Evolutionary conservation across 1,284 basidiomycete genomes (phyloP).

Genomic region (Dichomitus squalens): DNA sequence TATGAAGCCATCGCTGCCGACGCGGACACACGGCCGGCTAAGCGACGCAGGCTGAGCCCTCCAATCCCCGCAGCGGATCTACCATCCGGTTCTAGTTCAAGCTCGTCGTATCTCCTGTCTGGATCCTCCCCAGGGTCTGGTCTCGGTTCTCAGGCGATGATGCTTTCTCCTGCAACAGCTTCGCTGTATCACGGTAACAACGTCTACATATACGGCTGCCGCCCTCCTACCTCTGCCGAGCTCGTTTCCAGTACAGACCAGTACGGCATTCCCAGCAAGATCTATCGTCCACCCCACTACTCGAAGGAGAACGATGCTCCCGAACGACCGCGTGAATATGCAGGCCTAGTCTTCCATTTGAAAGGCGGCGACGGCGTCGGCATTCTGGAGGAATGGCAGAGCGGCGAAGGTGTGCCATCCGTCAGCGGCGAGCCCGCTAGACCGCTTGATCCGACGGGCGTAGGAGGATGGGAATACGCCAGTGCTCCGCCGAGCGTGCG

Average conservation of each 20-base stretch:
- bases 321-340: conserved; percentile 73
- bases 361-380: conserved; percentile 59
- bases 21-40: conserved; percentile 13
- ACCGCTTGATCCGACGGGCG: conserved; percentile 21
- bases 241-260: conserved; percentile 56
- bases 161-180: neutral
- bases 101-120: neutral
- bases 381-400: conserved; percentile 55
- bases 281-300: conserved; percentile 83
- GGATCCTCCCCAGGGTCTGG: neutral
- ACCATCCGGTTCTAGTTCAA: neutral
- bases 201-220: conserved; percentile 42
- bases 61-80: neutral
- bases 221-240: conserved; percentile 58
- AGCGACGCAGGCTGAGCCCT: conserved; percentile 16
- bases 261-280: conserved; percentile 56
- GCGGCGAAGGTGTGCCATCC: neutral
- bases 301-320: conserved; percentile 77
- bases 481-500: conserved; percentile 60
- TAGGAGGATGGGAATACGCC: conserved; percentile 81
- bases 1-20: neutral
- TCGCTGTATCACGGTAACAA: neutral
- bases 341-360: conserved; percentile 75
- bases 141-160: neutral
- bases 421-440: neutral